Evolutionary conservation across 2,329 filamentous ascomycete genomes (phyloP), one percentile per base, ranked within the genome.

Genomic region (Lecanicillium sp.): DNA sequence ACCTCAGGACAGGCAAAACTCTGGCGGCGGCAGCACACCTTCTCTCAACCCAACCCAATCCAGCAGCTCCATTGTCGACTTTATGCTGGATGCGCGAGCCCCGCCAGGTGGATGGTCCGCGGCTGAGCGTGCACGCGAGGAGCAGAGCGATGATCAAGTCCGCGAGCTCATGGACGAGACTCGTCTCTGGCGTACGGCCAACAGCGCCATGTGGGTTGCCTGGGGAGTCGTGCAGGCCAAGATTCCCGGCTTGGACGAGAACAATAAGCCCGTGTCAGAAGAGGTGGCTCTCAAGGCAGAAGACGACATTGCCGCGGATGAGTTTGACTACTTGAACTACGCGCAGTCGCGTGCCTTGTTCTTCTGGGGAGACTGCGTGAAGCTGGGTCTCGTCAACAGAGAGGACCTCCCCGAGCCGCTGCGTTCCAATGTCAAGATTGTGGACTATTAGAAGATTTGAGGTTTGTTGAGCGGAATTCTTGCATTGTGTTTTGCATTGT

Each of bases 171-270:
- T 92, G 53, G 75, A 81, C 29, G 88, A 96, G 63, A 80, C 86
- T 3, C 71, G 79, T 13, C 68, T 94, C 33, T 98, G 92, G 92
- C 78, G 92, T 3, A 69, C 85, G 0, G 85, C 87, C 29, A 94
- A 92, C 62, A 88, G 83, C 27, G 87, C 86, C 2, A 78, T 85
- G 62, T 98, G 92, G 92, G 78, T 94, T 17, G 85, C 88, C 2
- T 98, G 92, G 92, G 92, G 92, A 17, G 86, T 96, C 45, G 84
- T 98, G 37, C 92, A 98, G 63, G 90, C 92, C 34, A 89, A 92
- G 56, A 71, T 94, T 2, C 80, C 85, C 0, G 85, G 80, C 0
- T 68, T 90, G 56, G 76, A 82, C 14, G 62, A 64, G 13, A 16
- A 16, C 17, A 39, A 43, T 29, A 19, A 6, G 6, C 66, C 68